Evolutionary conservation across 345 rosid genomes (phyloP), one percentile per base, ranked within the genome.

Genomic region (Barbarea vulgaris): DNA sequence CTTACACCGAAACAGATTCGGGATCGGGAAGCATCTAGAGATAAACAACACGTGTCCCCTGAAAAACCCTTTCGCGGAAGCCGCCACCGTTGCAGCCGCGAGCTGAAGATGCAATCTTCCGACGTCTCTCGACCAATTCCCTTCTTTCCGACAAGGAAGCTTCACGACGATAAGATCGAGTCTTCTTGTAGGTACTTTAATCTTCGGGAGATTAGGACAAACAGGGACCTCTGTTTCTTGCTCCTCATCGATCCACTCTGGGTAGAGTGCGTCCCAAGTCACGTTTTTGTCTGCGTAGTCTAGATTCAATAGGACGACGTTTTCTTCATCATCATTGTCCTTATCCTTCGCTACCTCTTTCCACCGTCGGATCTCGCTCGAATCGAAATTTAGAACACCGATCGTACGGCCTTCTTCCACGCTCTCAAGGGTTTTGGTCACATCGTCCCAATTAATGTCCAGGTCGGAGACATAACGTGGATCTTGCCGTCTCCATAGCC

Each of bases 161-260:
- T 95, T 95, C 67, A 95, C 94, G 1, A 84, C 93, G 59, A 92
- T 72, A 10, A 95, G 77, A 81, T 92, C 91, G 33, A 92, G 80
- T 52, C 84, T 84, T 75, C 83, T 89, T 24, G 93, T 85, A 1
- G 97, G 87, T 14, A 84, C 80, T 41, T 81, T 81, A n/a, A 90
- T 77, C 73, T 66, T 88, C 0, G 99, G 99, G 7, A 92, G 75
- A 67, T 27, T 17, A 6, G 93, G 93, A 72, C 97, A 92, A 60
- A 81, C 70, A 6, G 99, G 99, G 25, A 92, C 90, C 22, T 90
- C 92, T 70, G 74, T 84, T 48, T 87, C 97, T 79, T 95, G 97
- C 71, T 92, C 99, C 83, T 95, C 99, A 33, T 95, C 99, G 22
- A 92, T 92, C 97, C 99, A 92, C 82, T 95, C 99, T 0, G 97